A percentile compares a stretch with the other conserved stretches of the same genome.
phyloP scores from a whole-genome alignment of 768 basidiomycete genomes.

The Suillus plorans region DNA sequence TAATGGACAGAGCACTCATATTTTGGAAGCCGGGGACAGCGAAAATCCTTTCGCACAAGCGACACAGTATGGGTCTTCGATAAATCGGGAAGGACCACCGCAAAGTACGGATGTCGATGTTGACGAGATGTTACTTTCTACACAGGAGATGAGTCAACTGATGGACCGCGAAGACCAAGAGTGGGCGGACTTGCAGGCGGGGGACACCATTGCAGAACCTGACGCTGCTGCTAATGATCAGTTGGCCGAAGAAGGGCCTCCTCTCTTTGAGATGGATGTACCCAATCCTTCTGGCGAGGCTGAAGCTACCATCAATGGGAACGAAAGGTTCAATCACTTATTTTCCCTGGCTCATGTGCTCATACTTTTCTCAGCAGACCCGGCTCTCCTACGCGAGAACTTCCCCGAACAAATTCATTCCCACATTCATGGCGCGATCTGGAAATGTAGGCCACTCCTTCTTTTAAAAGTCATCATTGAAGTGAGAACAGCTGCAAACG shows the following conservation, averaged over 20 bases:
- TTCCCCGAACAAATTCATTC: background rate
- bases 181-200: conserved; percentile 16
- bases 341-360: background rate
- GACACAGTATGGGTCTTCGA: conserved; percentile 18
- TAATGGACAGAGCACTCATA: conserved; percentile 25
- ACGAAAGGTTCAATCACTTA: background rate
- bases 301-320: background rate
- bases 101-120: conserved; percentile 26
- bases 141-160: conserved; percentile 34
- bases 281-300: background rate
- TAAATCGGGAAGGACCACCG: background rate
- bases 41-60: conserved; percentile 26
- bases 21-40: conserved; percentile 14
- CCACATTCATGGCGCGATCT: background rate
- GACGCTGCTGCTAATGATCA: conserved; percentile 10
- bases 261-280: background rate
- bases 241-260: conserved; percentile 7
- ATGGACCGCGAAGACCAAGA: conserved; percentile 20
- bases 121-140: conserved; percentile 30
- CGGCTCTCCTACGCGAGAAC: background rate
- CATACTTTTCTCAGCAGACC: background rate
- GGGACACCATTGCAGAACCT: conserved; percentile 16
- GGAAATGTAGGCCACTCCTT: background rate
- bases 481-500: conserved; percentile 23
- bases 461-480: conserved; percentile 1